A percentile compares a stretch with the other conserved stretches of the same genome.
These are phyloP conservation scores for Neurospora sp. DNA, from an alignment of 495 filamentous ascomycete genomes.

Conservation along the genomic window DNA sequence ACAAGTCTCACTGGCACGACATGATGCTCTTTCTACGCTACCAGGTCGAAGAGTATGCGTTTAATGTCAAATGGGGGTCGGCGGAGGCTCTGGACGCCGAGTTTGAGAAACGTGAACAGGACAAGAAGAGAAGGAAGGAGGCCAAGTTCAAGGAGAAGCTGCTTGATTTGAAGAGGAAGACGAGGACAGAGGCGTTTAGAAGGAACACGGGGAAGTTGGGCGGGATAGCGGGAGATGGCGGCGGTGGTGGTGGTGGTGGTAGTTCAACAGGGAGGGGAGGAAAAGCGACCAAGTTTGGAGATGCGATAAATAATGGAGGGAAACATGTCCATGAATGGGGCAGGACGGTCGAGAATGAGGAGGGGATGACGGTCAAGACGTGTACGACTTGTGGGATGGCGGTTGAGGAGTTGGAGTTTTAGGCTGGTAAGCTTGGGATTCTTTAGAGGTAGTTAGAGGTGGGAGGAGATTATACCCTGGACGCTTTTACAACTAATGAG, in stretches of 20 bases:
- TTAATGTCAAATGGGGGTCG: slow-evolving; percentile 75
- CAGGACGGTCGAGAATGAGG: slow-evolving; percentile 60
- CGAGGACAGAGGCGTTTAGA: slow-evolving; percentile 81
- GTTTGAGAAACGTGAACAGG: slow-evolving; percentile 66
- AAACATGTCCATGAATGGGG: slow-evolving; percentile 96
- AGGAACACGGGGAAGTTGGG: slow-evolving; percentile 40
- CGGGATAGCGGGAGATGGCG: background rate
- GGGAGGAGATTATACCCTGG: background rate
- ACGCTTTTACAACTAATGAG: background rate
- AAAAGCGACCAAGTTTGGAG: slow-evolving; percentile 63
- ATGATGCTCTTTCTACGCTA: slow-evolving; percentile 96
- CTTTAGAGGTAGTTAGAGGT: background rate
- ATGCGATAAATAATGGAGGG: slow-evolving; percentile 51
- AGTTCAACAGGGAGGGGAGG: slow-evolving; percentile 15
- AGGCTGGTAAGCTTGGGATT: slow-evolving; percentile 1
- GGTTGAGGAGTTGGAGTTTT: slow-evolving; percentile 91
- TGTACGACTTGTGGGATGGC: slow-evolving; percentile 93
- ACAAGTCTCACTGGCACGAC: slow-evolving; percentile 91
- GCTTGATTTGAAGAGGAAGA: slow-evolving; percentile 83
- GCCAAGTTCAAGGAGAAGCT: slow-evolving; percentile 84
- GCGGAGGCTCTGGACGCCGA: slow-evolving; percentile 78
- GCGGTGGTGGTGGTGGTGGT: background rate
- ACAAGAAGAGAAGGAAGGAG: slow-evolving; percentile 84
- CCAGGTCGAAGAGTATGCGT: slow-evolving; percentile 88
- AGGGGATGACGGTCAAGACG: slow-evolving; percentile 72